Conservation (phyloP, 768 basidiomycete genomes). For the Epithele typhae region DNA sequence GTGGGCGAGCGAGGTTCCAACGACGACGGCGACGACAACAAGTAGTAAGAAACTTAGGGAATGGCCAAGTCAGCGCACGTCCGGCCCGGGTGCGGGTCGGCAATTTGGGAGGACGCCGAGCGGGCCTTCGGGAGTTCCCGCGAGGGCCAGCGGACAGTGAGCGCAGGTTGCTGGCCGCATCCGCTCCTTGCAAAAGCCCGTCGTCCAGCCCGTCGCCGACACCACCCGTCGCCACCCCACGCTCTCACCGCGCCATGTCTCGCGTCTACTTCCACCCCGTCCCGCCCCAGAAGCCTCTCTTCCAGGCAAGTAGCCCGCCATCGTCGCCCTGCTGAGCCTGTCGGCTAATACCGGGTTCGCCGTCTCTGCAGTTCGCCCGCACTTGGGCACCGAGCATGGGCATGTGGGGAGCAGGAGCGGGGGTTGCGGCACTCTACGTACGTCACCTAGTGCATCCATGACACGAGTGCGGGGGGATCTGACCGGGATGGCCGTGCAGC, state of each 20-base stretch:
- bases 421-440: constrained; percentile 66
- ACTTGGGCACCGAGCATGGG: constrained; percentile 59
- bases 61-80: background rate
- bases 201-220: constrained; percentile 2
- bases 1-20: no score
- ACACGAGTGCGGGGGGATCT: no score
- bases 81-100: constrained; percentile 2
- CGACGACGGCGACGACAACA: no score
- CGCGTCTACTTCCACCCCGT: constrained; percentile 30
- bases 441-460: constrained; percentile 20
- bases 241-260: constrained; percentile 26
- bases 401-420: constrained; percentile 70
- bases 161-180: no score
- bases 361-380: constrained; percentile 22
- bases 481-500: constrained; percentile 40
- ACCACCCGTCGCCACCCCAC: constrained; percentile 1
- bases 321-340: background rate
- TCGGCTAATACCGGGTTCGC: constrained; percentile 1
- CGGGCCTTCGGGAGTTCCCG: constrained; percentile 11
- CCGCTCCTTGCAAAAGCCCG: constrained; percentile 7
- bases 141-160: no score
- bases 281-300: constrained; percentile 19
- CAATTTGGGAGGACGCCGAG: constrained; percentile 13
- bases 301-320: constrained; percentile 16
- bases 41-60: no score